Percentiles rank a stretch among this genome's conserved stretches.
These are phyloP conservation scores for Trichosporon asahii DNA, from an alignment of 1,284 basidiomycete genomes.

Conservation along the genomic window DNA sequence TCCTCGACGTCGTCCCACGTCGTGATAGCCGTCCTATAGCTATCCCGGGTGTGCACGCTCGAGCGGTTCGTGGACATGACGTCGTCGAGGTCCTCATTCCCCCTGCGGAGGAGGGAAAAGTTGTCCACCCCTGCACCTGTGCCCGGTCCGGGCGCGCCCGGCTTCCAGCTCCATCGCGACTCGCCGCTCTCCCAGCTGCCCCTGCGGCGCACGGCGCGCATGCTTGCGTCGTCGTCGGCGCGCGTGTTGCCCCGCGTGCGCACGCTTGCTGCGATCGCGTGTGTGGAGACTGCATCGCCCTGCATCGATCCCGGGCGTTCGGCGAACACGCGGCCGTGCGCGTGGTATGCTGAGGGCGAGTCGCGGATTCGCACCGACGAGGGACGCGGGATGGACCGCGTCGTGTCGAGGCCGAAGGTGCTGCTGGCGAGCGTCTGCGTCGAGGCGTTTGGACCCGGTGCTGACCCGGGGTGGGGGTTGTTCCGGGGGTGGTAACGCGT, in stretches of 20 bases:
- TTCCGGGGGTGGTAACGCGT: constrained; percentile 88
- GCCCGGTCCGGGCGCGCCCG: not conserved
- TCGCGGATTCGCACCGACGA: constrained; percentile 22
- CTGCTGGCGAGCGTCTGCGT: constrained; percentile 88
- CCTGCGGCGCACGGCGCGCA: constrained; percentile 34
- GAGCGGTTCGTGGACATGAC: constrained; percentile 4
- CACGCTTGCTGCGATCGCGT: constrained; percentile 18
- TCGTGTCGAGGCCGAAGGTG: constrained; percentile 69
- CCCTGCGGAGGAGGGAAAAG: constrained; percentile 13
- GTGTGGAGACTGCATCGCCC: constrained; percentile 20
- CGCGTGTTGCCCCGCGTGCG: constrained; percentile 18
- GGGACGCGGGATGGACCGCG: constrained; percentile 18
- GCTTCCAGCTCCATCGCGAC: constrained; percentile 40
- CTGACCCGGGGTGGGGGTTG: constrained; percentile 85
- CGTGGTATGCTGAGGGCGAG: constrained; percentile 16
- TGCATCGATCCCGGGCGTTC: constrained; percentile 16
- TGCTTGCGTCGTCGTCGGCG: constrained; percentile 27
- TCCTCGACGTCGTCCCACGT: constrained; percentile 12
- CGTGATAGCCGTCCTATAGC: constrained; percentile 20
- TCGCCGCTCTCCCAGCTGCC: constrained; percentile 44
- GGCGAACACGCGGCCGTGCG: constrained; percentile 19
- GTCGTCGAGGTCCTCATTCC: constrained; percentile 13
- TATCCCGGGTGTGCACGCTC: constrained; percentile 20
- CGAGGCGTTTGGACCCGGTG: constrained; percentile 86
- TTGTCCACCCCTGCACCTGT: not conserved